Base-by-base conservation (phyloP, 148 eudicot genomes). In the Diospyros lotus region DNA sequence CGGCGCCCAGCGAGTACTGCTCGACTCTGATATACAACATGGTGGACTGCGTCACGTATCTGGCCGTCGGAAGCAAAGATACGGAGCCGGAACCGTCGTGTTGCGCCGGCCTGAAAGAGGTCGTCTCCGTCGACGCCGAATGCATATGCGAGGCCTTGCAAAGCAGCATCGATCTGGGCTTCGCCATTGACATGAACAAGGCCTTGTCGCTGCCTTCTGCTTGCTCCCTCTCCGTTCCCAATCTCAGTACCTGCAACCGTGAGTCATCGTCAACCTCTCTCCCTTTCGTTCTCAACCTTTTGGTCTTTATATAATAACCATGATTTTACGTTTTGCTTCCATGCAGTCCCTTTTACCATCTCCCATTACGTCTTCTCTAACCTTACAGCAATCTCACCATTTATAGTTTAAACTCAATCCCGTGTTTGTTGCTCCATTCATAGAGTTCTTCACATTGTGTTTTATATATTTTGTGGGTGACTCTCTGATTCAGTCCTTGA, bases 61-160 rank as follows among this genome's bases (percentile, higher is more conserved):
- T 79, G 52, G 48, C 44, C 15, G 44, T 28, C 4, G 78, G 75
- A 1, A 70, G 71, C 40, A 69, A 4, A 3, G 71, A 15, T 1
- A 45, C 14, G 46, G 68, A 79, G 62, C 78, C 82, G 1, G 75
- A 52, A 5, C 6, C 42, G 2, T 3, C 54, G 38, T 80, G 83
- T 13, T 80, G 83, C 61, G 46, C 64, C 2, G 79, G 79, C 6
- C 18, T 75, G 9, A 64, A 58, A 18, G 64, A 41, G 17, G 66
- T 76, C 43, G 1, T 80, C 51, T 41, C 75, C 2, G 56, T 53
- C 0, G 58, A 80, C 43, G 61, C 38, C 1, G 44, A 51, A 4
- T 80, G 82, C 40, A 41, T 76, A 1, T 80, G 83, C 42, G 68
- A 48, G 52, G 83, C 76, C 6, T 18, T 75, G 2, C 71, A 80